These are phyloP conservation scores for Rhamnella rubrinervis DNA, from an alignment of 331 rosid genomes.

Conservation along the genomic window DNA sequence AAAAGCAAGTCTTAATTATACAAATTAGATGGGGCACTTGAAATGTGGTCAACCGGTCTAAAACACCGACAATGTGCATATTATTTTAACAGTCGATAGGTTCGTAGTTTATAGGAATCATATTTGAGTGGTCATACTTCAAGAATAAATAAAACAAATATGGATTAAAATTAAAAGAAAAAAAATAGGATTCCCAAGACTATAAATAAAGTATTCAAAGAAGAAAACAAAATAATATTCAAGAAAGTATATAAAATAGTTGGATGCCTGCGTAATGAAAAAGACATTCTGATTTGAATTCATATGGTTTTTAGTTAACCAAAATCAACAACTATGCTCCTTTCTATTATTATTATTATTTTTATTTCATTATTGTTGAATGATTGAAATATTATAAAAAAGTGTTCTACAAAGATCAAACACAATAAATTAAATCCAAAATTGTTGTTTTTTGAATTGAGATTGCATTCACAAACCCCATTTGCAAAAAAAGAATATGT, in stretches of 20 bases:
- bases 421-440: too few species aligned
- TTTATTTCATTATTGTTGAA: too few species aligned
- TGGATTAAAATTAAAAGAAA: conserved; percentile 1
- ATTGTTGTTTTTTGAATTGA: too few species aligned
- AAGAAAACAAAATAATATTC: conserved; percentile 1
- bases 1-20: too few species aligned
- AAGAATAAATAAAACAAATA: conserved; percentile 7
- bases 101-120: neutral
- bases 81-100: neutral
- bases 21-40: neutral
- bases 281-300: neutral
- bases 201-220: neutral
- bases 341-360: neutral
- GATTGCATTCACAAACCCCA: too few species aligned
- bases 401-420: too few species aligned
- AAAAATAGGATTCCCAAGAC: neutral
- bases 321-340: neutral
- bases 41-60: conserved; percentile 1
- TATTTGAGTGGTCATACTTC: conserved; percentile 25
- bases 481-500: too few species aligned
- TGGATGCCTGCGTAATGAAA: conserved; percentile 3
- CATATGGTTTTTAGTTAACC: neutral
- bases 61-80: neutral
- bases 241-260: neutral
- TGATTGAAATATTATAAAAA: too few species aligned